Conservation (phyloP, 768 basidiomycete genomes). For the Nevesoporus exiguus region DNA sequence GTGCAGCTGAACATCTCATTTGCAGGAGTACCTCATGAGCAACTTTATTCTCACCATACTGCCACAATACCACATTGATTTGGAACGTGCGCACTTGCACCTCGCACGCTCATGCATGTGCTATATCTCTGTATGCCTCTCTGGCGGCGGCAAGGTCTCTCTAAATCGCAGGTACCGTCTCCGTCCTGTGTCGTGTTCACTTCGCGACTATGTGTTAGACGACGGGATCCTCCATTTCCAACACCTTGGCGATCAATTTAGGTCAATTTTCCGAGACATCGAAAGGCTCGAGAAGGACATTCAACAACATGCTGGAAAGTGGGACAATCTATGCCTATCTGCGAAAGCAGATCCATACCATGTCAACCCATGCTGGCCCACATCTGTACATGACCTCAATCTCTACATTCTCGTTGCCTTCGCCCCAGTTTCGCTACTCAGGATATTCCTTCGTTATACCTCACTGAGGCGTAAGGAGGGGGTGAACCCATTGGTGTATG, state of each 20-base stretch:
- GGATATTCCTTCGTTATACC: neutral
- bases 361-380: neutral
- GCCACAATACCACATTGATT: neutral
- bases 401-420: constrained; percentile 2
- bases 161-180: no score
- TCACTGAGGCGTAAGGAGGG: neutral
- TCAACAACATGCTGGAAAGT: neutral
- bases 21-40: constrained; percentile 1
- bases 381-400: neutral
- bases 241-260: neutral
- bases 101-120: constrained; percentile 1
- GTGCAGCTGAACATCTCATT: neutral
- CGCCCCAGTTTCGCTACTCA: neutral
- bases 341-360: neutral
- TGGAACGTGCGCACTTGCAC: neutral
- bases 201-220: neutral
- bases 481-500: constrained; percentile 4
- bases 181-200: neutral
- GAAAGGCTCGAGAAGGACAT: neutral
- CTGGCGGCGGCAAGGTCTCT: no score
- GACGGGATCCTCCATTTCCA: neutral
- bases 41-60: neutral
- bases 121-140: constrained; percentile 3
- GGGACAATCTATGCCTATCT: neutral
- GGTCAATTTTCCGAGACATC: neutral